phyloP scores from a whole-genome alignment of 1,284 basidiomycete genomes.

The Austroboletus novae-zelandiae region DNA sequence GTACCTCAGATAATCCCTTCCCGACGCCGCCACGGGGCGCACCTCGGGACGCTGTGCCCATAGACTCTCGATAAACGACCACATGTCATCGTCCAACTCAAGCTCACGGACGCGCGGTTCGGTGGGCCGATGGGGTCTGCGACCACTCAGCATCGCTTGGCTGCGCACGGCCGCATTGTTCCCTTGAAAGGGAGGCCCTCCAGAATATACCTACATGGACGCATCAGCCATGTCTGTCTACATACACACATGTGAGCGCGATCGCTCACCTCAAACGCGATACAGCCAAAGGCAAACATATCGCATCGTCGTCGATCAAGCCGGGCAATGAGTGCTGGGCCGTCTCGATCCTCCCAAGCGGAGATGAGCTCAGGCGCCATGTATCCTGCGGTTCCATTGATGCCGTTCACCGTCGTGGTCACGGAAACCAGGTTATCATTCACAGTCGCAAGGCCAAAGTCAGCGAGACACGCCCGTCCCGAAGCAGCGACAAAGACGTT shows the following conservation, averaged over 20 bases:
- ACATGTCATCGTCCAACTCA: constrained; percentile 29
- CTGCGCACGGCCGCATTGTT: constrained; percentile 13
- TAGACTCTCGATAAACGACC: constrained; percentile 22
- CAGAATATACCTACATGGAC: constrained; percentile 15
- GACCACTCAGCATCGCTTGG: constrained; percentile 14
- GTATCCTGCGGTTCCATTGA: constrained; percentile 25
- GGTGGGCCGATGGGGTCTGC: constrained; percentile 18
- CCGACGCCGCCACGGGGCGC: constrained; percentile 23
- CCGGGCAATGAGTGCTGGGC: constrained; percentile 10
- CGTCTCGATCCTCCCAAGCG: constrained; percentile 9
- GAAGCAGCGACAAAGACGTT: constrained; percentile 28
- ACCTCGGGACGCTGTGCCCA: constrained; percentile 27
- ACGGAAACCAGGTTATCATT: constrained; percentile 16
- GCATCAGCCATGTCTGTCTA: background rate
- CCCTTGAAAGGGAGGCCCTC: constrained; percentile 18
- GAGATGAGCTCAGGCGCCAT: constrained; percentile 28
- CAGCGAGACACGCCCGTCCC: constrained; percentile 28
- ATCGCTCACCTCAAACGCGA: constrained; percentile 24
- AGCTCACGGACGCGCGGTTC: constrained; percentile 3
- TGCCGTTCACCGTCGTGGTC: constrained; percentile 12
- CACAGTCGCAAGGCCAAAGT: constrained; percentile 26
- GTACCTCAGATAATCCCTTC: constrained; percentile 17
- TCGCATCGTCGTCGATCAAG: constrained; percentile 28
- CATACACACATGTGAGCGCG: background rate
- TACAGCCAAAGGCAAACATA: constrained; percentile 32